These are phyloP conservation scores for Acanthamoeba lenticulata DNA, from an alignment of 208 protist genomes.

Conservation along the genomic window DNA sequence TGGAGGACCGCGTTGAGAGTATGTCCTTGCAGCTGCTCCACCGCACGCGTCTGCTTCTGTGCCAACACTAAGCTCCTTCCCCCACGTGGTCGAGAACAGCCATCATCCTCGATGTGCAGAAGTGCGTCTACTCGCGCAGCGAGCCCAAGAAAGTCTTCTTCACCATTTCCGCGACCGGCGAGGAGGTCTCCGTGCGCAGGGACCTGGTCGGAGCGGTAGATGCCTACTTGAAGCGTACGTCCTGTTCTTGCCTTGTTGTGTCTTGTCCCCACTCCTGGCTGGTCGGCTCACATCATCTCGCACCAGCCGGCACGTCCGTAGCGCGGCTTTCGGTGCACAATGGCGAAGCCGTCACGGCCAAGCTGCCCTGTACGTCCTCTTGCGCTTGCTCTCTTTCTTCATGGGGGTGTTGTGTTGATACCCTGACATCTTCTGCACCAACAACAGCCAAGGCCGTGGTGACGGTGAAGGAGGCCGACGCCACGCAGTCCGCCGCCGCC, in stretches of 20 bases:
- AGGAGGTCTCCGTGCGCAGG: background rate
- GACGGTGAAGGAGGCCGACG: background rate
- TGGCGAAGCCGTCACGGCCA: background rate
- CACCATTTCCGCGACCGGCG: background rate
- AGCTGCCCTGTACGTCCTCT: background rate
- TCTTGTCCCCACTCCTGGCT: background rate
- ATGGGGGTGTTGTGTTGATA: background rate
- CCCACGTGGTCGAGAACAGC: background rate
- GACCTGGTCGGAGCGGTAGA: background rate
- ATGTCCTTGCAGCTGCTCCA: background rate
- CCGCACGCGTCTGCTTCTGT: too few species aligned
- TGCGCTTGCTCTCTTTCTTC: background rate
- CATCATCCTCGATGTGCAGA: background rate
- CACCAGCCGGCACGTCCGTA: background rate
- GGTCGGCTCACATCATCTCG: background rate
- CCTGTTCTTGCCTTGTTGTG: background rate
- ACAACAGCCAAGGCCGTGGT: constrained; percentile 14
- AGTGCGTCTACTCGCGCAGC: background rate
- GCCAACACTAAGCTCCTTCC: background rate
- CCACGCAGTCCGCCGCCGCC: background rate
- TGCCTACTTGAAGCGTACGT: constrained; percentile 4
- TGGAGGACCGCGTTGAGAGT: background rate
- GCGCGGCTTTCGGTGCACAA: background rate
- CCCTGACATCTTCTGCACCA: background rate
- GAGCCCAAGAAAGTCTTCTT: constrained; percentile 23